Base-by-base conservation (phyloP, 768 basidiomycete genomes). In the Pisolithus tinctorius region DNA sequence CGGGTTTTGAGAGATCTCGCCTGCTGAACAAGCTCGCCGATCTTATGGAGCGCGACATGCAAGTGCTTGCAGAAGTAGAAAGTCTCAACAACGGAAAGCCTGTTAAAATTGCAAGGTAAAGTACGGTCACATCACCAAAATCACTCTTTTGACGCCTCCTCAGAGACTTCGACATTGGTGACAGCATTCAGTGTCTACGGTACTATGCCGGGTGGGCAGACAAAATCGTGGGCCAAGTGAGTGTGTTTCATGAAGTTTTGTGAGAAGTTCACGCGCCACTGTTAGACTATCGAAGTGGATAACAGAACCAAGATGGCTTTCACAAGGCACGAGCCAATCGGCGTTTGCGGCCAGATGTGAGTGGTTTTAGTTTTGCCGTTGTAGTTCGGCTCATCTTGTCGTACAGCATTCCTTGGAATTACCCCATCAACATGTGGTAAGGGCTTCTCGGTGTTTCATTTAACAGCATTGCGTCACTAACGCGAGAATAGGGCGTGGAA, bases 141-240 rank as follows among this genome's bases (percentile, higher is more conserved):
- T 37, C 27, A 36, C 36, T 31, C 31, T 45, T 45, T 47, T 55
- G 45, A 52, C 55, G 40, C 27, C 25, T 52, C 45, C 34, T 0
- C 56, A 89, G 88, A 64, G 88, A 89, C 63, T 83, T 80, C 55
- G 89, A 93, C 64, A 86, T 93, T 38, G 82, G 80, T 38, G 89
- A 92, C 62, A 84, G 74, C 54, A 71, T 91, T 17, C 81, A 81
- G 58, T 90, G 88, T 62, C 69, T 92, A 47, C 78, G 90, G 46
- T 96, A 97, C 71, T 96, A 93, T 63, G 94, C 92, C 37, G 94
- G 94, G 23, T 94, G 88, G 88, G 90, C 91, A 8, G 94, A 97
- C 73, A 98, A 97, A 72, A 84, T 96, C 47, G 71, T 77, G 25
- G 95, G 96, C 20, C 83, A 94, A 80, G 86, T 85, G 56, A 58